A percentile compares a stretch with the other conserved stretches of the same genome.
phyloP scores from a whole-genome alignment of 1,139 yeast genomes.

The Yamadazyma aaseri region DNA sequence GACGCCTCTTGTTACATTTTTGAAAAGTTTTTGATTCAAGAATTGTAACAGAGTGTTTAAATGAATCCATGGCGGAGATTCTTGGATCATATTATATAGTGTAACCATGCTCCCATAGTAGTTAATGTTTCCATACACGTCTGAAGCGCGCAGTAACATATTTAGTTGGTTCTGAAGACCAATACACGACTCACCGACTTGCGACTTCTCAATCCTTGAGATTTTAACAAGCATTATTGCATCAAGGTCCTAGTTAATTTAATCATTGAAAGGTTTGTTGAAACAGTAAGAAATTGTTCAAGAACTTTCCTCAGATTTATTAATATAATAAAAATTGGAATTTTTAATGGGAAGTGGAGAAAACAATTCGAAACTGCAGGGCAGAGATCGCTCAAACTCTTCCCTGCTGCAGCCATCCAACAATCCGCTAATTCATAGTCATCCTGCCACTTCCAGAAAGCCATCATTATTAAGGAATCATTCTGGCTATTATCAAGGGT shows the following conservation, averaged over 20 bases:
- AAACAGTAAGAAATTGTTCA: neutral
- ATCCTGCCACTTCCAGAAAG: slow-evolving; percentile 16
- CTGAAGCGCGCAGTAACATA: neutral
- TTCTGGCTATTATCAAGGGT: slow-evolving; percentile 13
- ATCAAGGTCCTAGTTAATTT: no score
- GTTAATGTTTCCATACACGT: neutral
- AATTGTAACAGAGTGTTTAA: slow-evolving; percentile 17
- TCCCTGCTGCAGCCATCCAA: slow-evolving; percentile 6
- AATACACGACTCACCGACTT: slow-evolving; percentile 1
- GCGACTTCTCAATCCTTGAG: no score
- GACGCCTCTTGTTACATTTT: slow-evolving; percentile 14
- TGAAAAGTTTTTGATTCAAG: slow-evolving; percentile 8
- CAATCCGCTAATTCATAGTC: slow-evolving; percentile 11
- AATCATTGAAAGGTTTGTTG: no score
- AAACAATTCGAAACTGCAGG: neutral
- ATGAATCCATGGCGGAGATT: slow-evolving; percentile 5
- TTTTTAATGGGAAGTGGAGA: slow-evolving; percentile 1
- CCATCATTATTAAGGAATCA: slow-evolving; percentile 23
- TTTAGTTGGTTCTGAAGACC: no score
- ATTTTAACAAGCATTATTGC: no score
- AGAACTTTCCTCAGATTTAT: neutral
- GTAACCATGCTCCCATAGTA: slow-evolving; percentile 14
- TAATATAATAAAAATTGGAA: neutral
- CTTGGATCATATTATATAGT: slow-evolving; percentile 12
- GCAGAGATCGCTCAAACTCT: slow-evolving; percentile 9